These are phyloP conservation scores for Pythium myriotylum DNA, from an alignment of 352 stramenopile species.

Conservation along the genomic window DNA sequence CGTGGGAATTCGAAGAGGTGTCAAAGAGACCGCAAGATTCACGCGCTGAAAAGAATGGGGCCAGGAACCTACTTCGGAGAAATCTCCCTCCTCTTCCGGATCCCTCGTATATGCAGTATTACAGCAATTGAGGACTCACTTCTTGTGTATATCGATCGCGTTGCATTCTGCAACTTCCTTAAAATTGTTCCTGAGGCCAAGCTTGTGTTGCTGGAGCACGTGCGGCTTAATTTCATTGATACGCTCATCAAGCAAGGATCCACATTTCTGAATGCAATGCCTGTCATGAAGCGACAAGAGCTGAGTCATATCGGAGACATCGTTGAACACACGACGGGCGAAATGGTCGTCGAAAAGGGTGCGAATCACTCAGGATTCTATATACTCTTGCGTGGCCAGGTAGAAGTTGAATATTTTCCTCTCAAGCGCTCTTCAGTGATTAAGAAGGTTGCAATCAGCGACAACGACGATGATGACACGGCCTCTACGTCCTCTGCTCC, in stretches of 20 bases:
- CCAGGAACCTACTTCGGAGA: conserved; percentile 72
- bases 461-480: background rate
- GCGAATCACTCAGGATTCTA: conserved; percentile 45
- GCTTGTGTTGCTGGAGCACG: conserved; percentile 59
- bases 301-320: conserved; percentile 59
- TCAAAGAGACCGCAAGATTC: conserved; percentile 33
- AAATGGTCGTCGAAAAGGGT: conserved; percentile 34
- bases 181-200: conserved; percentile 63
- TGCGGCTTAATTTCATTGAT: conserved; percentile 62
- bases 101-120: conserved; percentile 68
- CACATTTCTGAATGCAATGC: conserved; percentile 56
- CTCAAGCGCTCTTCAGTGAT: background rate
- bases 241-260: conserved; percentile 63
- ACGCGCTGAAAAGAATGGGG: conserved; percentile 55
- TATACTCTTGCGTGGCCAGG: conserved; percentile 45
- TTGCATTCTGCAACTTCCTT: conserved; percentile 72
- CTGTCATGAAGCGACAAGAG: conserved; percentile 55
- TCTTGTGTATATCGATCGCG: conserved; percentile 69
- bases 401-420: conserved; percentile 33
- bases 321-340: conserved; percentile 34
- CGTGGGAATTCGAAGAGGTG: background rate
- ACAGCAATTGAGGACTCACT: conserved; percentile 62
- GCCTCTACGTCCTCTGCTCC: background rate
- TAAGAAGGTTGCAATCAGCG: background rate
- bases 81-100: conserved; percentile 72